phyloP scores from a whole-genome alignment of 2,329 filamentous ascomycete genomes.

The Xylariales sp. region DNA sequence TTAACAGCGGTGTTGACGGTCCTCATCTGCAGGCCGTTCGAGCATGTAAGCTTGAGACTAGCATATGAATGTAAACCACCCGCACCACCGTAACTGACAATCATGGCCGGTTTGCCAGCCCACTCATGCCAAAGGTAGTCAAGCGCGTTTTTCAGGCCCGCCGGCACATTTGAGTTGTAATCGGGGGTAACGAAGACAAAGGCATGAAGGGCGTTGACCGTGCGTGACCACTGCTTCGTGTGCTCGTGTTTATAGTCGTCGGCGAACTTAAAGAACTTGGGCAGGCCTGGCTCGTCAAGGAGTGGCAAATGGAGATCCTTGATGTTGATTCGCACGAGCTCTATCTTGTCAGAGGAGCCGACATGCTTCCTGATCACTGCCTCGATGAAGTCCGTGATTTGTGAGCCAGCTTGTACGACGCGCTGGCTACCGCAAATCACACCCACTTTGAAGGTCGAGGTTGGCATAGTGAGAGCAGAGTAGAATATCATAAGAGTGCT shows the following conservation, averaged over 20 bases:
- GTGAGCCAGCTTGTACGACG: not conserved
- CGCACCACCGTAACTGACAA: slow-evolving; percentile 43
- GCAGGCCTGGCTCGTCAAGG: not conserved
- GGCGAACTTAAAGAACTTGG: not conserved
- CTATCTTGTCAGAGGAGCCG: not conserved
- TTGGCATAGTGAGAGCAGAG: no score
- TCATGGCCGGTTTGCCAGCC: slow-evolving; percentile 40
- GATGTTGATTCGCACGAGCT: not conserved
- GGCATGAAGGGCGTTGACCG: not conserved
- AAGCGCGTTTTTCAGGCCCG: slow-evolving; percentile 43
- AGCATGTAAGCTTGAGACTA: not conserved
- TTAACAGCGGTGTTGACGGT: not conserved
- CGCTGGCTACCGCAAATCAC: not conserved
- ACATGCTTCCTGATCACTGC: not conserved
- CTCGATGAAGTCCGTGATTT: not conserved
- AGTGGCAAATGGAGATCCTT: not conserved
- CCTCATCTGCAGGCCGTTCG: not conserved
- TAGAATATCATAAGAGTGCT: no score
- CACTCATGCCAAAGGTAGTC: slow-evolving; percentile 48
- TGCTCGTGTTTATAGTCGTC: not conserved
- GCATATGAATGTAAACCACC: slow-evolving; percentile 27
- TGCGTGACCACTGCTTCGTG: not conserved
- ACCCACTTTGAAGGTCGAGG: not conserved
- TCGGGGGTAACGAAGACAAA: not conserved
- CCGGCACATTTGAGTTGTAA: not conserved